Conservation (phyloP, 2,329 filamentous ascomycete species). For the Colletotrichum sp. region DNA sequence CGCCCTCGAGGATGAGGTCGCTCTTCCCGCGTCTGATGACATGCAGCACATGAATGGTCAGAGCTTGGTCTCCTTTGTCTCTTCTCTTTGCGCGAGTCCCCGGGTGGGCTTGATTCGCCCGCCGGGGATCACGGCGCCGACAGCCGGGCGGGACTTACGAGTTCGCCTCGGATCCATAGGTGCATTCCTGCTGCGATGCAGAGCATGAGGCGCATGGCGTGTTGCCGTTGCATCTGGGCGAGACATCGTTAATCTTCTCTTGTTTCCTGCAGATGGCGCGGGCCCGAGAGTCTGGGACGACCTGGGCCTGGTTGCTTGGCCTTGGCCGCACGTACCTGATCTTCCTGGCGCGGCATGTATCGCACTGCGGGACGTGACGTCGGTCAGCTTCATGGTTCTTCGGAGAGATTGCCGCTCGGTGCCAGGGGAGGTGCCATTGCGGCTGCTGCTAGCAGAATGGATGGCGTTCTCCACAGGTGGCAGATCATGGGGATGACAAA, state of each 20-base stretch:
- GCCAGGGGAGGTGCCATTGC: not conserved
- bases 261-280: not conserved
- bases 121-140: conserved; percentile 5
- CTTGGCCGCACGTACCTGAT: conserved; percentile 41
- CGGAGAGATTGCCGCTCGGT: not conserved
- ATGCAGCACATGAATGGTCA: conserved; percentile 1
- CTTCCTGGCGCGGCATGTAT: conserved; percentile 51
- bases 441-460: not conserved
- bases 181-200: conserved; percentile 41
- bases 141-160: conserved; percentile 38
- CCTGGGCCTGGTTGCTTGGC: not conserved
- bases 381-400: not conserved
- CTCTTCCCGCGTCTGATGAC: conserved; percentile 50
- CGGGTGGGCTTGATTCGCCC: not conserved
- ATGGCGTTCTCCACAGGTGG: not conserved
- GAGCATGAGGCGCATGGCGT: conserved; percentile 47
- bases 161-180: conserved; percentile 47
- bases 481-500: not conserved
- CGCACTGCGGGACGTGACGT: conserved; percentile 41
- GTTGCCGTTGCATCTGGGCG: conserved; percentile 50
- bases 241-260: conserved; percentile 1
- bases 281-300: conserved; percentile 1
- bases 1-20: conserved; percentile 56
- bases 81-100: not conserved
- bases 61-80: not conserved